Base-by-base conservation (phyloP, 768 basidiomycete genomes). In the Cystobasidium onofrii region DNA sequence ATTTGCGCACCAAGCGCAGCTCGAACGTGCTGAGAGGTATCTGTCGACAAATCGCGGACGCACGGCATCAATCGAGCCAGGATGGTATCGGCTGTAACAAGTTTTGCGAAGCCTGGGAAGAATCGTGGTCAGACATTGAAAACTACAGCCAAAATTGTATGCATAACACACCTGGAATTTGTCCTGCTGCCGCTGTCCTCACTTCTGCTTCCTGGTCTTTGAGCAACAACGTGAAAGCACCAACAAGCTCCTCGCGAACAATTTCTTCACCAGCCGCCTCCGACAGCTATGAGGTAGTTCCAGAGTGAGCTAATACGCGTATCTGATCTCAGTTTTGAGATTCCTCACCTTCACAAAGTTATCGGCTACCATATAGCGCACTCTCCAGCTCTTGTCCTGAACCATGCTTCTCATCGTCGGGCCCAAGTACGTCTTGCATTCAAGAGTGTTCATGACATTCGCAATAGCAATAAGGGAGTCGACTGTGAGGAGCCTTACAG, bases 171-270 rank as follows among this genome's bases (percentile, higher is more conserved):
- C 95, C 95, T 81, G 96, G 96, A 76, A 99, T 91, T 81, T 98
- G 96, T 44, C 91, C 91, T 44, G 95, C 88, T 64, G 90, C 93
- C 52, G 96, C 95, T 63, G 94, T 97, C 76, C 94, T 88, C 50
- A 97, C 96, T 82, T 99, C 96, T 23, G 96, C 96, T 82, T 99
- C 96, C 78, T 95, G 95, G 80, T 99, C 96, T 82, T 97, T 98
- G 79, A 99, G 84, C 71, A 99, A 85, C 73, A 90, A 88, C 6
- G 97, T 92, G 81, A 89, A 98, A 75, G 95, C 92, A 33, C 87
- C 87, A 76, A 94, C 92, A 75, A 98, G 83, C 80, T 99, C 96
- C 77, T 97, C 95, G 76, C 92, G 86, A 55, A 96, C 91, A 69
- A 98, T 86, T 62, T 93, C 92, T 74, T 85, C 83, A 1, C 96